Base-by-base conservation (phyloP, 352 stramenopile species). In the Phytophthora pseudosyringae region DNA sequence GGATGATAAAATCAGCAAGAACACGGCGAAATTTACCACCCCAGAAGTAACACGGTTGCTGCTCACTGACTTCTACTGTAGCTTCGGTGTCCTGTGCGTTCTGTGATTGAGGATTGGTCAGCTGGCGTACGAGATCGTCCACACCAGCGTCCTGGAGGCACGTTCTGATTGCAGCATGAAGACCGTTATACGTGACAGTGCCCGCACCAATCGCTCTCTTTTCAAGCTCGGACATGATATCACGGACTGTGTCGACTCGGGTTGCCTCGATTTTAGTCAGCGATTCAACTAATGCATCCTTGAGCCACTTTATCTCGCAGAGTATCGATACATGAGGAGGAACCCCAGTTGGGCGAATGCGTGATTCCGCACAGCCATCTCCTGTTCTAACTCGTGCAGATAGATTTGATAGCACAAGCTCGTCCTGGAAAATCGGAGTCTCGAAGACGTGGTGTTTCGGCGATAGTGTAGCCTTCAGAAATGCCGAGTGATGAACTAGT, bases 221-320 rank as follows among this genome's bases (percentile, higher is more conserved):
- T 9, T 65, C 47, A 8, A 64, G 33, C 46, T 58, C 57, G 1
- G 16, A 3, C 0, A 64, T 40, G 35, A 65, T 65, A 25, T 58
- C 47, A 9, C 38, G 28, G 11, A 52, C 47, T 13, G 44, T 50
- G 11, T 21, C 25, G 13, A 25, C 5, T 38, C 26, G 44, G 21
- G 44, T 26, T 15, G 26, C 28, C 12, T 36, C 44, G 13, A 50
- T 36, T 25, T 35, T n/a, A 5, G 10, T 21, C 25, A 38, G 12
- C 5, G 44, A 12, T 7, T 50, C 1, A 9, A 50, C 4, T 13
- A 50, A 35, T 0, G 11, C 44, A 12, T 50, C 44, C 15, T 25
- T 38, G 12, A 50, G 9, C 26, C 8, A 18, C 26, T 50, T 50
- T 12, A 36, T 50, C 12, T 50, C 44, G 38, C 44, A 36, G 12